Evolutionary conservation across 2,329 filamentous ascomycete species (phyloP), one percentile per base, ranked within the genome.

Genomic region (Erysiphe pulchra): DNA sequence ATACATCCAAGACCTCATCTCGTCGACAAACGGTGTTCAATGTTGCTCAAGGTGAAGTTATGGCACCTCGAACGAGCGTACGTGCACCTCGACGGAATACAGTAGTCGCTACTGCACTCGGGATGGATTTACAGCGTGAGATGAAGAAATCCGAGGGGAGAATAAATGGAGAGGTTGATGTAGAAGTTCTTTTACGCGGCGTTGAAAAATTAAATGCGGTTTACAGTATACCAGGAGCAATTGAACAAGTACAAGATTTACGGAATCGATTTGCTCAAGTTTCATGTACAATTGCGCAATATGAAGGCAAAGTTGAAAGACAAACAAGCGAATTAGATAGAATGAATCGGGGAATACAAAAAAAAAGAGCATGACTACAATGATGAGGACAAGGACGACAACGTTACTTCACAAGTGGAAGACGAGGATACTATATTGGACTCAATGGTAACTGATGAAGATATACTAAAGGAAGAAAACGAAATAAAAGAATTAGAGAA

Each of bases 121-220:
- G 90, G 5, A 78, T 77, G 0, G 81, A 92, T 52, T 73, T 95
- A 59, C 84, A 93, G 59, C 76, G 82, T 41, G 73, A 80, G 58
- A 84, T 94, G 42, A 68, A 73, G 47, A 66, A 67, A 48, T 66
- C 63, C 45, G 65, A 66, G 33, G 63, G 61, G 42, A 72, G 69
- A 50, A 78, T 77, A 10, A 84, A 92, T 20, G 78, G 77, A 9
- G 84, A 92, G 24, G 69, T 94, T 2, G 83, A 95, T 59, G 76
- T 95, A 2, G 82, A 92, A 55, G 69, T 92, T 1, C 63, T 98
- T 30, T 68, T 98, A 18, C 69, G 73, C 45, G 86, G 87, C 0
- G 87, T 86, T 0, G 85, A 94, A 65, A 93, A 85, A 65, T 70
- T 95, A 30, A 86, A 85, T 53, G 71, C 71, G 40, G 86, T 94